Evolutionary conservation across 2,329 filamentous ascomycete genomes (phyloP), one percentile per base, ranked within the genome.

Genomic region (Tolypocladium tundrense): DNA sequence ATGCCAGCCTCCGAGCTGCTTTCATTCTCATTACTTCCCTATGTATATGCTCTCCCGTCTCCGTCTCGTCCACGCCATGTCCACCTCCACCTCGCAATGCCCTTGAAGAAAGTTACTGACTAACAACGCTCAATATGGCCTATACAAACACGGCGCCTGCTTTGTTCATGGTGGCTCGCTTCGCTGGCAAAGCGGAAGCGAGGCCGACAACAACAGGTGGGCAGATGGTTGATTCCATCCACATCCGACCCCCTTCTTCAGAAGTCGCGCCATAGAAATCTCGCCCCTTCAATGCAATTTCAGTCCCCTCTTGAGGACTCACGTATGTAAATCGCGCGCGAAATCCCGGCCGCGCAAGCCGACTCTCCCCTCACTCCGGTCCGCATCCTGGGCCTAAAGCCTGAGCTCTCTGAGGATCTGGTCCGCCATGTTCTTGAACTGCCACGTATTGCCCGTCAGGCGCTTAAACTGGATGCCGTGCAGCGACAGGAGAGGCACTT

Each of bases 401-500:
- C 86, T 86, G 64, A 99, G 76, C 71, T 94, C 91, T 68, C 88
- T 85, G 65, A 99, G 78, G 67, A 99, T 97, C 66, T 91, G 91
- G 73, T 96, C 92, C 41, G 94, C 94, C 91, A 97, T 95, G 68
- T 90, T 93, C 78, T 97, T 96, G 76, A 96, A 99, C 73, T 97
- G 92, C 92, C 93, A 97, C 59, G 94, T 97, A 60, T 95, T 93
- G 41, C 94, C 93, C 58, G 90, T 85, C 64, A 97, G 87, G 70
- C 94, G 91, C 80, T 99, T 99, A 78, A 99, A 99, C 72, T 97
- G 94, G 61, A 99, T 92, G 54, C 94, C 94, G 69, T 99, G 93
- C 58, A 99, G 76, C 48, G 88, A 91, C 60, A 99, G 85, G 55
- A 99, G 77, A 14, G 94, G 94, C 33, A 99, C 91, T 75, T 99